Evolutionary conservation across 2,329 filamentous ascomycete species (phyloP).

Genomic region (Dactylellina drechsleri): DNA sequence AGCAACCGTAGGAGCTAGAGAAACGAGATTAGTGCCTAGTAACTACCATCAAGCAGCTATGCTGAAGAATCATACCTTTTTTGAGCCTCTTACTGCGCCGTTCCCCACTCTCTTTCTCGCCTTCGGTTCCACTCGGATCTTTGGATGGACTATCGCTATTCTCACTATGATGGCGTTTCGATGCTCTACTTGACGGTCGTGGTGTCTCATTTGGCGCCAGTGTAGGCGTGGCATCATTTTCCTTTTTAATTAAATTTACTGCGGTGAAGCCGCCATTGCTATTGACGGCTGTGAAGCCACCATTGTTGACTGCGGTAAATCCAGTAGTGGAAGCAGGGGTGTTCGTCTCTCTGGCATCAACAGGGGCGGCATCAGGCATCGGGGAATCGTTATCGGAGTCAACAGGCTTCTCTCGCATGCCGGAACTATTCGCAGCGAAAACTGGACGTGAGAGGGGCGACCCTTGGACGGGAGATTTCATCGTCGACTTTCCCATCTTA

Average conservation of each 20-base stretch:
- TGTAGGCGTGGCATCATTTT: slow-evolving; percentile 47
- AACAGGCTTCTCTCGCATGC: slow-evolving; percentile 63
- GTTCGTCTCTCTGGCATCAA: slow-evolving; percentile 60
- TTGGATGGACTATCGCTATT: slow-evolving; percentile 55
- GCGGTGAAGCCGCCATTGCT: slow-evolving; percentile 60
- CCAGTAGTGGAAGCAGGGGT: slow-evolving; percentile 65
- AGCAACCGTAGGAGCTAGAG: slow-evolving; percentile 80
- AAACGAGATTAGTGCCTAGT: no score
- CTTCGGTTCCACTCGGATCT: slow-evolving; percentile 62
- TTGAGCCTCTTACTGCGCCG: slow-evolving; percentile 92
- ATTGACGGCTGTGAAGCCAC: slow-evolving; percentile 58
- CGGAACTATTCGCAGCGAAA: slow-evolving; percentile 67
- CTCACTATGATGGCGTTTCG: slow-evolving; percentile 64
- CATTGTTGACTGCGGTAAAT: slow-evolving; percentile 69
- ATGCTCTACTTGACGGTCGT: slow-evolving; percentile 60
- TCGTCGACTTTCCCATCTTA: slow-evolving; percentile 63
- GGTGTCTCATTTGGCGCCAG: slow-evolving; percentile 48
- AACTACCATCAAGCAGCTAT: no score
- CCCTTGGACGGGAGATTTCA: slow-evolving; percentile 64
- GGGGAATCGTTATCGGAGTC: slow-evolving; percentile 62
- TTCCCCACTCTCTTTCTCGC: slow-evolving; percentile 74
- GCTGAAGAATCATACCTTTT: slow-evolving; percentile 70
- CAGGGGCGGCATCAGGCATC: slow-evolving; percentile 61
- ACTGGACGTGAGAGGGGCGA: slow-evolving; percentile 74
- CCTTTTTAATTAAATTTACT: slow-evolving; percentile 56